phyloP scores from a whole-genome alignment of 257 asterid genomes.

The Ocimum tenuiflorum region DNA sequence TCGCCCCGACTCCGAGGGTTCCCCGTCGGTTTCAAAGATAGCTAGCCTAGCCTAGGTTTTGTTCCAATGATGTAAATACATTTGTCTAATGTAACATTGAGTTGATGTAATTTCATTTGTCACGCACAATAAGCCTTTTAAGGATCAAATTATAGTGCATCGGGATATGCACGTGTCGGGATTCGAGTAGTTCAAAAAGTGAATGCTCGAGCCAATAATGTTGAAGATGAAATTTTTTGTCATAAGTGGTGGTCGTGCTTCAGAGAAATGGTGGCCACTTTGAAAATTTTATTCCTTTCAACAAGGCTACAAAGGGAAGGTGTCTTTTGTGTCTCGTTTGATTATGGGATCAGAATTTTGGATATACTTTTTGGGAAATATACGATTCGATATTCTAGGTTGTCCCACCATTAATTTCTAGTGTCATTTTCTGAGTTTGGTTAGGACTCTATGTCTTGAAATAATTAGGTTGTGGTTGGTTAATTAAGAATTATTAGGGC shows the following conservation, averaged over 20 bases:
- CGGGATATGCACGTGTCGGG: background rate
- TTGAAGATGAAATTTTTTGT: background rate
- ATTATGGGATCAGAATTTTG: slow-evolving; percentile 14
- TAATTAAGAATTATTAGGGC: too few relatives aligned
- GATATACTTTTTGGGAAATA: slow-evolving; percentile 18
- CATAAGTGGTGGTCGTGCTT: slow-evolving; percentile 7
- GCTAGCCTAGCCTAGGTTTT: background rate
- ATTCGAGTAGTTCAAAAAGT: background rate
- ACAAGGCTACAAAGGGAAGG: slow-evolving; percentile 16
- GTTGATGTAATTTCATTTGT: background rate
- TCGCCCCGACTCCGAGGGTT: slow-evolving; percentile 68
- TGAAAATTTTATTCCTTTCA: slow-evolving; percentile 13
- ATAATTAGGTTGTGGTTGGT: too few relatives aligned
- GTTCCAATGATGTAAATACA: slow-evolving; percentile 5
- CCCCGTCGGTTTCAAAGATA: slow-evolving; percentile 56
- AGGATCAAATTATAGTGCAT: background rate
- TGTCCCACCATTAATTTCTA: slow-evolving; percentile 20
- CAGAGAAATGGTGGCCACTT: slow-evolving; percentile 10
- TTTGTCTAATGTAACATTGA: background rate
- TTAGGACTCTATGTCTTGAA: background rate
- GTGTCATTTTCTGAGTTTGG: background rate
- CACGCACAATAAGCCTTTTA: background rate
- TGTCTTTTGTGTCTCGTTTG: slow-evolving; percentile 2
- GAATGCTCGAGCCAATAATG: background rate
- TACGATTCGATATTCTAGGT: slow-evolving; percentile 17